A percentile compares a stretch with the other conserved stretches of the same genome.
These are phyloP conservation scores for Cladosporium cucumerinum DNA, from an alignment of 2,329 filamentous ascomycete genomes.

Conservation along the genomic window DNA sequence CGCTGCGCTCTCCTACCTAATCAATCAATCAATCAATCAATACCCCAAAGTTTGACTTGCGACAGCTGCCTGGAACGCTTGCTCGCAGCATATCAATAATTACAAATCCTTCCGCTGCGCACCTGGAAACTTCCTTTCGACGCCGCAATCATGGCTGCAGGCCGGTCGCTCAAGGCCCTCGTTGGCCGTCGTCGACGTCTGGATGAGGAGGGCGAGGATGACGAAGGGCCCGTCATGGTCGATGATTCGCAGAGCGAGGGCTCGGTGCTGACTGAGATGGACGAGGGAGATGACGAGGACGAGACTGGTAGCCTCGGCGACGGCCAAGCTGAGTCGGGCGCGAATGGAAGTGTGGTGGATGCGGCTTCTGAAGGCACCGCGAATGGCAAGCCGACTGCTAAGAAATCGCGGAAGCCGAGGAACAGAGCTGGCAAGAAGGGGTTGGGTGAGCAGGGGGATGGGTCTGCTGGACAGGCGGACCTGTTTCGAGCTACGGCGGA, in stretches of 20 bases:
- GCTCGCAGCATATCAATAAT: background rate
- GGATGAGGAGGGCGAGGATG: conserved; percentile 69
- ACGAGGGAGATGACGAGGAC: conserved; percentile 48
- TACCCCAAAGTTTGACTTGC: background rate
- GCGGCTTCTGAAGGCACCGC: conserved; percentile 25
- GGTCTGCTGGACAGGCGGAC: conserved; percentile 26
- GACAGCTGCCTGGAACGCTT: conserved; percentile 6
- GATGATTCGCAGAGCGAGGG: conserved; percentile 64
- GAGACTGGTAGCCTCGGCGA: conserved; percentile 37
- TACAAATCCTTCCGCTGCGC: background rate
- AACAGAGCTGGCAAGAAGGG: conserved; percentile 34
- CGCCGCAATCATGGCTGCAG: conserved; percentile 44
- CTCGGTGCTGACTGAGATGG: conserved; percentile 52
- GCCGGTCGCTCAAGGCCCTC: conserved; percentile 59
- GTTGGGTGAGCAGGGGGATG: conserved; percentile 54
- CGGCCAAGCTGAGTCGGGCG: conserved; percentile 16
- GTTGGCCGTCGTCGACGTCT: conserved; percentile 66
- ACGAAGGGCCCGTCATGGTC: conserved; percentile 51
- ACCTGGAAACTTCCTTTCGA: background rate
- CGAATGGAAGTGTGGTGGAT: conserved; percentile 24
- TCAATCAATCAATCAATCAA: background rate
- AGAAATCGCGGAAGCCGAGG: conserved; percentile 35
- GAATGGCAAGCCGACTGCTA: conserved; percentile 27
- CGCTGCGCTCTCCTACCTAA: conserved; percentile 15
- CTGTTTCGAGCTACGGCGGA: conserved; percentile 49